These are phyloP conservation scores for Haematococcus lacustris DNA, from an alignment of 139 green algal species.

Conservation along the genomic window DNA sequence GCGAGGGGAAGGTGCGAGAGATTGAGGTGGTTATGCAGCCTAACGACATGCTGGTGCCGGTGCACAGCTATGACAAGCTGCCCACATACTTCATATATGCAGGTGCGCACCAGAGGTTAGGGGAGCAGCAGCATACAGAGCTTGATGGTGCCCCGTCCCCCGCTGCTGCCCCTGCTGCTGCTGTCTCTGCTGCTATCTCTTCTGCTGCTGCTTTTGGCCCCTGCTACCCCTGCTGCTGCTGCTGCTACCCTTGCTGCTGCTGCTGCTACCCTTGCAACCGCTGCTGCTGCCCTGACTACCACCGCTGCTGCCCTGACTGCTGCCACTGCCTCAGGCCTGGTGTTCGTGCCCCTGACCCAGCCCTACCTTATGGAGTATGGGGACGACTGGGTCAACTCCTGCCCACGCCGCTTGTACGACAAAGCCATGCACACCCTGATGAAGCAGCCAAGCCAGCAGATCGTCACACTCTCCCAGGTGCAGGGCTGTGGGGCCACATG, in stretches of 20 bases:
- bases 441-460: conserved; percentile 39
- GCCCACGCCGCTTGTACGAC: conserved; percentile 49
- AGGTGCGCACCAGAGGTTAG: too few species aligned
- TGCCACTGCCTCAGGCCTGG: conserved; percentile 40
- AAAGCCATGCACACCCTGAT: conserved; percentile 47
- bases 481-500: too few species aligned
- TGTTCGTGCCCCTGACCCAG: conserved; percentile 60
- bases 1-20: conserved; percentile 23
- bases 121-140: too few species aligned
- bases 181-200: too few species aligned
- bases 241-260: too few species aligned
- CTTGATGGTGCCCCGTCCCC: too few species aligned
- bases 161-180: too few species aligned
- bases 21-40: conserved; percentile 23
- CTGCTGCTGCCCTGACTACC: too few species aligned
- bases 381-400: conserved; percentile 48
- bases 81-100: conserved; percentile 55
- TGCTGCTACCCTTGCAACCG: too few species aligned
- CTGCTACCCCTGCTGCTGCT: too few species aligned
- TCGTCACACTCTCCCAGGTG: conserved; percentile 53
- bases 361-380: conserved; percentile 63
- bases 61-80: conserved; percentile 55
- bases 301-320: too few species aligned
- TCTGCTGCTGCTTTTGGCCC: too few species aligned
- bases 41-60: conserved; percentile 52